phyloP scores from a whole-genome alignment of 345 rosid genomes.

The Arabis hirsuta region DNA sequence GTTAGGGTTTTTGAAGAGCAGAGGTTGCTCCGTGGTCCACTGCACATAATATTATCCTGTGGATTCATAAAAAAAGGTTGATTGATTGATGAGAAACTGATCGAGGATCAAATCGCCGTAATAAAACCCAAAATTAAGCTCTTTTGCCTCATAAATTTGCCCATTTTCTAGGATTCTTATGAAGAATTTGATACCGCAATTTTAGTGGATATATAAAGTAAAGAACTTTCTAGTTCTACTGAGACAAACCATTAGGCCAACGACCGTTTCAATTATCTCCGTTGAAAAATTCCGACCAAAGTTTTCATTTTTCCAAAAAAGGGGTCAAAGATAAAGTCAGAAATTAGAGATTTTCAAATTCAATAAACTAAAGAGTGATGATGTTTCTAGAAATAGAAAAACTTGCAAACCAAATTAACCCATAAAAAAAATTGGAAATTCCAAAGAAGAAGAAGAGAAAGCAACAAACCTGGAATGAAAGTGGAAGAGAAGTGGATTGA shows the following conservation, averaged over 20 bases:
- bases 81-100: neutral
- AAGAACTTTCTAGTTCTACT: slow-evolving; percentile 37
- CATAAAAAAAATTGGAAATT: neutral
- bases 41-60: slow-evolving; percentile 66
- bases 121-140: neutral
- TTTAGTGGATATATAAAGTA: neutral
- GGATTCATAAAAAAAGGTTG: neutral
- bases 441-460: neutral
- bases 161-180: slow-evolving; percentile 18
- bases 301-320: neutral
- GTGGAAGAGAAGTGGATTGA: neutral
- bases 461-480: slow-evolving; percentile 37
- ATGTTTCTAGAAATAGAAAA: slow-evolving; percentile 22
- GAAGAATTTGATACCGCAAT: slow-evolving; percentile 7
- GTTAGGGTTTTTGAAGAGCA: slow-evolving; percentile 46
- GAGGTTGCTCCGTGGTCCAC: slow-evolving; percentile 50
- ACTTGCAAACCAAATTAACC: neutral
- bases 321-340: slow-evolving; percentile 26
- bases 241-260: slow-evolving; percentile 2
- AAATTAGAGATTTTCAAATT: neutral
- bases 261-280: too few species aligned
- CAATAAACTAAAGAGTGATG: neutral
- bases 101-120: neutral
- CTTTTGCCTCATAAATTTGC: neutral
- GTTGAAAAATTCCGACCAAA: neutral